Evolutionary conservation across 2,329 filamentous ascomycete species (phyloP).

Genomic region (Grosmannia huntii): DNA sequence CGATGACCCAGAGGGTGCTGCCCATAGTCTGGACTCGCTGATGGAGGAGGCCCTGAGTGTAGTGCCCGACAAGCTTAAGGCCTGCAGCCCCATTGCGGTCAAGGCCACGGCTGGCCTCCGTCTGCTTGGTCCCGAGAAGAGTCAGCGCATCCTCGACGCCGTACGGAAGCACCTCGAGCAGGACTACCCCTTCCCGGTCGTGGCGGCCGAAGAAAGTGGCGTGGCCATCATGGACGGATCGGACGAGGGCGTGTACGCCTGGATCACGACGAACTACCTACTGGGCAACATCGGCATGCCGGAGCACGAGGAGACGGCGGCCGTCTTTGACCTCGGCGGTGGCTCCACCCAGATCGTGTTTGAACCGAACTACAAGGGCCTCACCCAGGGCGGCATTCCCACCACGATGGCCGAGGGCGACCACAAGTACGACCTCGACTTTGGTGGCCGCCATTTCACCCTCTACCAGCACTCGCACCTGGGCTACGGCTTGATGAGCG

Average conservation of each 20-base stretch:
- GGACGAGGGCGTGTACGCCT: conserved; percentile 94
- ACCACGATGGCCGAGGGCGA: conserved; percentile 77
- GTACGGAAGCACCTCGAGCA: conserved; percentile 77
- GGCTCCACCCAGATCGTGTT: conserved; percentile 98
- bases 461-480: conserved; percentile 98
- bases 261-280: conserved; percentile 98
- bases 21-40: conserved; percentile 76
- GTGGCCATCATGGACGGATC: conserved; percentile 96
- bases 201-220: conserved; percentile 71
- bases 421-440: conserved; percentile 87
- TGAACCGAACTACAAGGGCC: conserved; percentile 78
- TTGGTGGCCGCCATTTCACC: conserved; percentile 75
- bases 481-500: conserved; percentile 92
- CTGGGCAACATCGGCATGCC: conserved; percentile 93
- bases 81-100: conserved; percentile 91
- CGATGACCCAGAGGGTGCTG: conserved; percentile 74
- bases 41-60: conserved; percentile 74
- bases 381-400: conserved; percentile 64
- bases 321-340: conserved; percentile 90
- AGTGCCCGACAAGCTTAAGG: conserved; percentile 78
- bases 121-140: conserved; percentile 69
- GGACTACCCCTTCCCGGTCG: conserved; percentile 86
- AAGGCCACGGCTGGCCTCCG: conserved; percentile 94
- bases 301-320: conserved; percentile 80
- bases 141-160: conserved; percentile 70